These are phyloP conservation scores for Apiospora phragmitis DNA, from an alignment of 2,329 filamentous ascomycete species.

Conservation along the genomic window DNA sequence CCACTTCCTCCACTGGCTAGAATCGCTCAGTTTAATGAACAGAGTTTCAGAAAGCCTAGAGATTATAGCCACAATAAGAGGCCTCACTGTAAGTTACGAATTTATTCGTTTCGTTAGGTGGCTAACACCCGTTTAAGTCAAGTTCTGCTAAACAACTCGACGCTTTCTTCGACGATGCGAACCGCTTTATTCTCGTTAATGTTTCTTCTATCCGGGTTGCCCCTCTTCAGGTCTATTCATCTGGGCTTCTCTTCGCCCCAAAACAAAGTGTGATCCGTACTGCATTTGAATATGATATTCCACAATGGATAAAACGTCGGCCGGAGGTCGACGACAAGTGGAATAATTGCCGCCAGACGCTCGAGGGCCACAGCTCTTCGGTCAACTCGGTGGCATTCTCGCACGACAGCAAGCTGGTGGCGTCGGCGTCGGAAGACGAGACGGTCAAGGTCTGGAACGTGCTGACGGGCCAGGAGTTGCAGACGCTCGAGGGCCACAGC, in stretches of 20 bases:
- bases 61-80: constrained; percentile 16
- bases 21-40: constrained; percentile 26
- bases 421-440: too few relatives aligned
- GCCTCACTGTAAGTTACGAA: constrained; percentile 8
- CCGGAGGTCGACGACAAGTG: constrained; percentile 19
- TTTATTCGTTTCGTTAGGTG: background rate
- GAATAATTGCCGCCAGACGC: constrained; percentile 15
- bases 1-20: background rate
- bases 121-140: constrained; percentile 12
- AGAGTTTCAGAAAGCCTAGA: constrained; percentile 21
- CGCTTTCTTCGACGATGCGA: constrained; percentile 25
- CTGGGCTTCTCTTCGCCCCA: constrained; percentile 33
- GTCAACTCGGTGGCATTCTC: too few relatives aligned
- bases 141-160: constrained; percentile 8
- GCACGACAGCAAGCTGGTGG: too few relatives aligned
- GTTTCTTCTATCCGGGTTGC: constrained; percentile 26
- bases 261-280: constrained; percentile 26
- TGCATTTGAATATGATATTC: constrained; percentile 18
- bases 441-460: too few relatives aligned
- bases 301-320: constrained; percentile 18
- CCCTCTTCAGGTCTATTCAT: constrained; percentile 36
- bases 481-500: too few relatives aligned
- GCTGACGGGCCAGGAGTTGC: too few relatives aligned
- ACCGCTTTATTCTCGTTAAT: constrained; percentile 26
- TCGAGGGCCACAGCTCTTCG: background rate